phyloP scores from a whole-genome alignment of 306 rosid species.

The Macrotyloma uniflorum region DNA sequence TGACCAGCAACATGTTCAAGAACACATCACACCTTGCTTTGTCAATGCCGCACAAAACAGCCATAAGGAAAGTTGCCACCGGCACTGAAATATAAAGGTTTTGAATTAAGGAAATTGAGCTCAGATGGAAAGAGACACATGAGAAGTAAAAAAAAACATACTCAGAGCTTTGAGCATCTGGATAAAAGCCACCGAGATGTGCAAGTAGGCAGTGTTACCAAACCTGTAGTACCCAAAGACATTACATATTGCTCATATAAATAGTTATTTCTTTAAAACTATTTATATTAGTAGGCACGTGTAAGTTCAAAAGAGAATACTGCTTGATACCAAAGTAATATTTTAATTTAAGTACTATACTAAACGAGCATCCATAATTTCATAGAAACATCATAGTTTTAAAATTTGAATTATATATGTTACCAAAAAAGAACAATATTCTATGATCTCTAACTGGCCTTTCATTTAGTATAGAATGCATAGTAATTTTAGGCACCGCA shows the following conservation, averaged over 20 bases:
- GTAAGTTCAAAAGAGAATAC: neutral
- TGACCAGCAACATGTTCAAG: constrained; percentile 90
- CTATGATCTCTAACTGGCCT: neutral
- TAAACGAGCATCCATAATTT: neutral
- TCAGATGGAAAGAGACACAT: constrained; percentile 4
- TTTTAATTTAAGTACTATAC: neutral
- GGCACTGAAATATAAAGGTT: constrained; percentile 74
- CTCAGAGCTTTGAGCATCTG: constrained; percentile 95
- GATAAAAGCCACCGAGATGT: constrained; percentile 91
- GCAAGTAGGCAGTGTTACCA: constrained; percentile 89
- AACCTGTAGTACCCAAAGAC: constrained; percentile 53
- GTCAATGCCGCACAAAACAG: constrained; percentile 80
- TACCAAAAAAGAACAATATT: neutral
- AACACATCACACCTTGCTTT: constrained; percentile 86
- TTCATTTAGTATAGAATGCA: neutral
- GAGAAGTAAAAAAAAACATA: constrained; percentile 44
- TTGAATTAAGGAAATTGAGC: constrained; percentile 24
- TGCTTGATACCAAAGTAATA: neutral
- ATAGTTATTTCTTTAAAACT: constrained; percentile 14
- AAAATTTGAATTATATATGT: neutral
- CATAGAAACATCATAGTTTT: constrained; percentile 4
- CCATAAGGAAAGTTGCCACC: constrained; percentile 83
- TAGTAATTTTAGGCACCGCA: neutral
- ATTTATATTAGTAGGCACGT: neutral
- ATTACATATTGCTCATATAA: neutral